phyloP scores from a whole-genome alignment of 2,329 filamentous ascomycete species.

The Geosmithia putterillii region DNA sequence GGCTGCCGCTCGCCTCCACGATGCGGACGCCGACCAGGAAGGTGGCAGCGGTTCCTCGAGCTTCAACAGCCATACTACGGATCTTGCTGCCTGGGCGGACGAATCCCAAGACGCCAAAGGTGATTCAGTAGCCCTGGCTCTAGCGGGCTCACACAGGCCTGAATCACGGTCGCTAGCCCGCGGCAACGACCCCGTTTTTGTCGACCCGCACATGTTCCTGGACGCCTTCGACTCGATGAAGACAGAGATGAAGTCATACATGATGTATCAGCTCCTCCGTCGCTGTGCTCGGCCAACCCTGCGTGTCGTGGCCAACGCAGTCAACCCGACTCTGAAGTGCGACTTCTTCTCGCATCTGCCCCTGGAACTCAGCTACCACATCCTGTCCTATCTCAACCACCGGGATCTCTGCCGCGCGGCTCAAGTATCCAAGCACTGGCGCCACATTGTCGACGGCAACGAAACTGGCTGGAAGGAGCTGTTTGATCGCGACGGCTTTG shows the following conservation, averaged over 20 bases:
- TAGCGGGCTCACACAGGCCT: slow-evolving; percentile 10
- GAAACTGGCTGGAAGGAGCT: slow-evolving; percentile 94
- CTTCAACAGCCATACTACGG: slow-evolving; percentile 16
- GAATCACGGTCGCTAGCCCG: slow-evolving; percentile 13
- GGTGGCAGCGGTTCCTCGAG: slow-evolving; percentile 20
- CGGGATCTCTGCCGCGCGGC: slow-evolving; percentile 80
- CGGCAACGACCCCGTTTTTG: slow-evolving; percentile 26
- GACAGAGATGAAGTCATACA: slow-evolving; percentile 81
- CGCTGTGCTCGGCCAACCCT: slow-evolving; percentile 80
- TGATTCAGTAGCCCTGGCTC: slow-evolving; percentile 10
- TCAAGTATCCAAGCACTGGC: slow-evolving; percentile 90
- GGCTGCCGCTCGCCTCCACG: slow-evolving; percentile 49
- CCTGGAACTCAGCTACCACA: slow-evolving; percentile 74
- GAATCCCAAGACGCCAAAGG: slow-evolving; percentile 26
- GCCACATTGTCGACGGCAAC: slow-evolving; percentile 79
- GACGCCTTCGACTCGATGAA: slow-evolving; percentile 88
- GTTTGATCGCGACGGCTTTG: slow-evolving; percentile 73
- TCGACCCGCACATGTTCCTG: slow-evolving; percentile 77
- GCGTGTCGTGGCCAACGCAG: slow-evolving; percentile 77
- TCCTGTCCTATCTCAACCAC: slow-evolving; percentile 76
- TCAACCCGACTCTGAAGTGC: slow-evolving; percentile 89
- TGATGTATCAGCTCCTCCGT: slow-evolving; percentile 91
- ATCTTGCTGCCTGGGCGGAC: slow-evolving; percentile 20
- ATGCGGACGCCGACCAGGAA: slow-evolving; percentile 32
- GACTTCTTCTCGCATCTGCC: slow-evolving; percentile 82